Percentiles rank a stretch among this genome's conserved stretches.
These are phyloP conservation scores for Globisporangium iwayamae DNA, from an alignment of 352 stramenopile genomes.

Conservation along the genomic window DNA sequence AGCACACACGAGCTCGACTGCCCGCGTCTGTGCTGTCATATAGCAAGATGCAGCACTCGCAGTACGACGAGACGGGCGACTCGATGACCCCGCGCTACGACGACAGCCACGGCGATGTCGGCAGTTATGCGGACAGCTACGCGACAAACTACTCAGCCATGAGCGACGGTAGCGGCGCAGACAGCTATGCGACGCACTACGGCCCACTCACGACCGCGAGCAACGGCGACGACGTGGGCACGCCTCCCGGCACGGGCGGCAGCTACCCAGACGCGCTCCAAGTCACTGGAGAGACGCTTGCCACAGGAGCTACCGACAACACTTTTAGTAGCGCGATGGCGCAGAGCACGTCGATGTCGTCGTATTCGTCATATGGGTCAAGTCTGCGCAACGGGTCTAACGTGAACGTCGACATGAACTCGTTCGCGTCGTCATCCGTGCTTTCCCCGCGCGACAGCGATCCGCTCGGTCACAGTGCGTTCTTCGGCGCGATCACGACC, in stretches of 20 bases:
- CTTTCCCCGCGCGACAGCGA: slow-evolving; percentile 17
- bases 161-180: slow-evolving; percentile 8
- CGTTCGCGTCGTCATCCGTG: slow-evolving; percentile 14
- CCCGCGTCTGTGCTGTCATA: background rate
- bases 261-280: background rate
- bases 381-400: slow-evolving; percentile 5
- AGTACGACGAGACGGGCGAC: background rate
- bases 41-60: background rate
- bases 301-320: background rate
- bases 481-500: slow-evolving; percentile 7
- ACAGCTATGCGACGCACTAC: slow-evolving; percentile 19
- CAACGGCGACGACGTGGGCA: slow-evolving; percentile 12
- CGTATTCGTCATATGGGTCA: background rate
- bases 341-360: slow-evolving; percentile 3
- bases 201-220: slow-evolving; percentile 7
- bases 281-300: background rate
- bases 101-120: slow-evolving; percentile 10
- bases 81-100: slow-evolving; percentile 16
- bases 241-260: slow-evolving; percentile 11
- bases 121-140: slow-evolving; percentile 14
- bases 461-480: slow-evolving; percentile 4
- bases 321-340: slow-evolving; percentile 14
- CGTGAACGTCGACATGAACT: slow-evolving; percentile 16
- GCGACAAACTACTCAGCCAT: slow-evolving; percentile 13
- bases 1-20: background rate